Percentiles rank a stretch among this genome's conserved stretches.
phyloP scores from a whole-genome alignment of 176 grass and related monocot genomes.

The Oryza glaberrima region DNA sequence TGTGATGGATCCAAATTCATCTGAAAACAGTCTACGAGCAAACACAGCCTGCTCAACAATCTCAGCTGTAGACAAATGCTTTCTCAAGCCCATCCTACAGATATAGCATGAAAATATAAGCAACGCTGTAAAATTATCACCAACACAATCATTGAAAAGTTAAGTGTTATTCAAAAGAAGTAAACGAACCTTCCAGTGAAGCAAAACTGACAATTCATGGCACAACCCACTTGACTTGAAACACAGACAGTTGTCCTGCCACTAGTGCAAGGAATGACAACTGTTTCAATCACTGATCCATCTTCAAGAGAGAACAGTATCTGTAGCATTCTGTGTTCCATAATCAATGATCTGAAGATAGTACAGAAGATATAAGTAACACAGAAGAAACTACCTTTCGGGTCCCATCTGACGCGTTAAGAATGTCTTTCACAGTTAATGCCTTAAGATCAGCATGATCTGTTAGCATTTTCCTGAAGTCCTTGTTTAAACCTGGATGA shows the following conservation, averaged over 20 bases:
- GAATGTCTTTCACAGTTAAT: constrained; percentile 77
- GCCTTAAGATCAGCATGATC: constrained; percentile 76
- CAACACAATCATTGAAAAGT: neutral
- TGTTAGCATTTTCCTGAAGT: constrained; percentile 82
- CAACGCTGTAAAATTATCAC: neutral
- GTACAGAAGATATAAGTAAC: constrained; percentile 22
- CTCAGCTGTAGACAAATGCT: constrained; percentile 88
- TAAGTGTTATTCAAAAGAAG: neutral
- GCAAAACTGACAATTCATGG: constrained; percentile 99
- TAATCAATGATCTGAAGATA: constrained; percentile 60
- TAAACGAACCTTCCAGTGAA: constrained; percentile 82
- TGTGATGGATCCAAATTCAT: constrained; percentile 88
- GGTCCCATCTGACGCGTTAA: constrained; percentile 81
- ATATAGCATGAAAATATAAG: constrained; percentile 14
- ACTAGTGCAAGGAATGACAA: constrained; percentile 79
- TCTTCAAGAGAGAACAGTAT: constrained; percentile 92
- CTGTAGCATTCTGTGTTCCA: constrained; percentile 78
- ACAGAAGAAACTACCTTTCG: constrained; percentile 67
- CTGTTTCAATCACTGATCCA: constrained; percentile 84
- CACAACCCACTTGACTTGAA: constrained; percentile 96
- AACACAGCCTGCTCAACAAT: constrained; percentile 98
- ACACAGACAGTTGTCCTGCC: constrained; percentile 91
- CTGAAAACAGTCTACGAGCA: constrained; percentile 84
- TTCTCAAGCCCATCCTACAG: constrained; percentile 92
- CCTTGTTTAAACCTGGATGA: constrained; percentile 86